Evolutionary conservation across 2,329 filamentous ascomycete species (phyloP).

Genomic region (Aspergillus phoenicis): DNA sequence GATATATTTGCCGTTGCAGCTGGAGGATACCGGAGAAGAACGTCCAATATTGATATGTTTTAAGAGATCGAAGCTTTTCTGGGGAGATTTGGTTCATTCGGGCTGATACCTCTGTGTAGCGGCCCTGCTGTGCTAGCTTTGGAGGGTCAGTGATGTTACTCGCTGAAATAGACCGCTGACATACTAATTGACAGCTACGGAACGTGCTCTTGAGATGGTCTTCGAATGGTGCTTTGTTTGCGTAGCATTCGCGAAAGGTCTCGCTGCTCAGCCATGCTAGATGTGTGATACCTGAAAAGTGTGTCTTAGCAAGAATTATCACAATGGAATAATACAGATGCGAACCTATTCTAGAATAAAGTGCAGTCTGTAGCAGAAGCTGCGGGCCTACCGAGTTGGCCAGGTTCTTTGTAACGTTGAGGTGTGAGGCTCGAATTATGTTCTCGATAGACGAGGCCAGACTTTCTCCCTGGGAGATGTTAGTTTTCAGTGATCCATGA

Average conservation of each 20-base stretch:
- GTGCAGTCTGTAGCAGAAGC: slow-evolving; percentile 69
- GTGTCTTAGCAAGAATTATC: slow-evolving; percentile 18
- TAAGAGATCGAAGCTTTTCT: slow-evolving; percentile 70
- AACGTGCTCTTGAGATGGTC: slow-evolving; percentile 77
- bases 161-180: slow-evolving; percentile 11
- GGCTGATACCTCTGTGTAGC: slow-evolving; percentile 68
- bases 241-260: slow-evolving; percentile 74
- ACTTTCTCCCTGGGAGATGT: slow-evolving; percentile 54
- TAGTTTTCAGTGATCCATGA: slow-evolving; percentile 11
- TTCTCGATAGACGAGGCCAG: slow-evolving; percentile 69
- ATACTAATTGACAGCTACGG: slow-evolving; percentile 65
- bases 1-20: slow-evolving; percentile 45
- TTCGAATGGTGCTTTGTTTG: slow-evolving; percentile 66
- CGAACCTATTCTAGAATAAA: slow-evolving; percentile 76
- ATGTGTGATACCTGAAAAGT: slow-evolving; percentile 52
- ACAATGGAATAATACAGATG: too few species aligned
- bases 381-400: slow-evolving; percentile 72
- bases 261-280: slow-evolving; percentile 64
- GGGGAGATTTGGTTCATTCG: slow-evolving; percentile 63
- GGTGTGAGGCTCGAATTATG: slow-evolving; percentile 77
- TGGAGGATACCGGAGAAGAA: slow-evolving; percentile 48
- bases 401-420: slow-evolving; percentile 77
- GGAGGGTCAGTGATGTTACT: neutral
- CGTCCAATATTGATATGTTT: slow-evolving; percentile 65
- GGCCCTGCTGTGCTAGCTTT: slow-evolving; percentile 64